Evolutionary conservation across 495 filamentous ascomycete genomes (phyloP), one percentile per base, ranked within the genome.

Genomic region (Venustampulla echinocandica): DNA sequence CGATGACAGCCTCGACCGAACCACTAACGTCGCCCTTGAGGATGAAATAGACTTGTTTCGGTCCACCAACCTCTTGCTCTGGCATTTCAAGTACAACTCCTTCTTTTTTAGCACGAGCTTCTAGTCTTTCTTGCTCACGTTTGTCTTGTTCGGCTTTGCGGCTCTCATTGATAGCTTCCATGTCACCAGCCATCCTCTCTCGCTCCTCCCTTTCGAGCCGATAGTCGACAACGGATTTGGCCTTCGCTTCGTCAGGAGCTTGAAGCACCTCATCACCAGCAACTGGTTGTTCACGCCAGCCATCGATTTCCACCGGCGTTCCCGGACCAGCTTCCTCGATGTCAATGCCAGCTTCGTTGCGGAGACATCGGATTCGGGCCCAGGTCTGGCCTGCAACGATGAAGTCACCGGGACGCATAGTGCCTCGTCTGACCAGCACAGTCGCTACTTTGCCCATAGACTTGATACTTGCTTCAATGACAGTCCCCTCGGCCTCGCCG

Each of bases 11-110:
- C 63, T 99, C 92, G 5, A 88, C 90, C 1, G 89, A 95, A 9
- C 92, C 92, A 45, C 79, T 79, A 13, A 97, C 92, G 59, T 99
- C 93, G 34, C 80, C 89, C 65, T 96, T 97, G 66, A 99, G 69
- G 34, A 90, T 74, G 65, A 95, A 88, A 50, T 79, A 76, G 43
- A 95, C 69, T n/a, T 77, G 59, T 47, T 84, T 79, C 5, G 75
- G 70, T 0, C 79, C 80, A 18, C 63, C 63, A 32, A 63, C 52
- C 28, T 70, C 57, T 6, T 66, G 60, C 51, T 46, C 24, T 36
- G 44, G 37, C 20, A 40, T 34, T 50, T 42, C 42, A 44, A 46
- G 34, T 32, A 24, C 27, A 4, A 24, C 54, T 22, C 67, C 60
- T 3, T 59, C 64, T 28, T 50, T 56, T 23, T 41, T 53, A 20